Base-by-base conservation (phyloP, 1,284 basidiomycete species). In the Ustilago crameri region DNA sequence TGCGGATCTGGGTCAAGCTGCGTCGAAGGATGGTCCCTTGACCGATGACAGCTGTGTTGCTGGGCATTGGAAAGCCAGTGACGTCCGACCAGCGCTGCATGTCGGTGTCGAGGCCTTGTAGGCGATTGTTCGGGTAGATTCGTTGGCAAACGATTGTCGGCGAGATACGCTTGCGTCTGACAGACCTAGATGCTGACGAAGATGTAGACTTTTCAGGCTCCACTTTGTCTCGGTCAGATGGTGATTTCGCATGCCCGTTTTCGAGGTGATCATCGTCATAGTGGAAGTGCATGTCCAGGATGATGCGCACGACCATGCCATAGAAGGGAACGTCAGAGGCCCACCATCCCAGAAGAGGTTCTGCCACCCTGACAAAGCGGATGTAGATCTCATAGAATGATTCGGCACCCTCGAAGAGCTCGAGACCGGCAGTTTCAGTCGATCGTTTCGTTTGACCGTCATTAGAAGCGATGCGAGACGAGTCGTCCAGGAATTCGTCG, bases 271-370 rank as follows among this genome's bases (percentile, higher is more conserved):
- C 57, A 17, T 42, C 27, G 5, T 60, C 45, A n/a, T 52, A 15
- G 32, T 40, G 35, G 48, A 48, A 61, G 7, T 54, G 37, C 20
- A 63, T 18, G 49, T 71, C 66, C 24, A 75, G 50, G 5, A 69
- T 43, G 34, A 75, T 47, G 17, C 73, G 58, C 1, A 75, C 41
- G 23, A 58, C 58, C 59, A 68, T 71, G 32, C 73, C 73, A 22
- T 59, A 68, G 52, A 57, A 66, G 22, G 68, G 68, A 18, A 71
- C 54, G 38, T 75, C 64, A 0, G 67, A 62, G 15, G 64, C 67
- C 73, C 73, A 75, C 64, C 68, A 75, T 30, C 73, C 73, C 14
- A 75, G 52, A 14, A 72, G 50, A 7, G 69, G 41, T 27, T 70
- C 62, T 22, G 32, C 44, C 17, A 30, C 27, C 5, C 58, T 57